A percentile compares a stretch with the other conserved stretches of the same genome.
phyloP scores from a whole-genome alignment of 208 protist species.

The Trypanosoma melophagium region DNA sequence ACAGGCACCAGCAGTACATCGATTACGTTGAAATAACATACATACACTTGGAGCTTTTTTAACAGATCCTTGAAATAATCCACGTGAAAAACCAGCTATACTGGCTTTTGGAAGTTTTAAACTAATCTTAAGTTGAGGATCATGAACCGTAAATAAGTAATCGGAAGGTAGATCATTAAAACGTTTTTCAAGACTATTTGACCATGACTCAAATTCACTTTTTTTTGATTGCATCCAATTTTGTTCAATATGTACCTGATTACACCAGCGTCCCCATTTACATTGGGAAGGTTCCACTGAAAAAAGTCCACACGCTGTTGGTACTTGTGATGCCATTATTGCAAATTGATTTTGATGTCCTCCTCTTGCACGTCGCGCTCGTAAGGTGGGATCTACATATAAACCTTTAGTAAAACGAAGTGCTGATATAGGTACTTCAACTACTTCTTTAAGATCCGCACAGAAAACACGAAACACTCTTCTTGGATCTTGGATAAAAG shows the following conservation, averaged over 20 bases:
- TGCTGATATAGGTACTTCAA: slow-evolving; percentile 62
- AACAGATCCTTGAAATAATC: slow-evolving; percentile 73
- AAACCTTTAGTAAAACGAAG: slow-evolving; percentile 76
- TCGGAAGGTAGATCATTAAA: slow-evolving; percentile 53
- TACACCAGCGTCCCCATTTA: slow-evolving; percentile 88
- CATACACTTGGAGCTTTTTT: slow-evolving; percentile 81
- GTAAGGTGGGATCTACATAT: slow-evolving; percentile 67
- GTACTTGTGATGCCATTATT: slow-evolving; percentile 55
- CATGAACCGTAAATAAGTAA: slow-evolving; percentile 70
- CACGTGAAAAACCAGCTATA: slow-evolving; percentile 73
- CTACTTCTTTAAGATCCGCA: slow-evolving; percentile 78
- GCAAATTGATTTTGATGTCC: slow-evolving; percentile 40
- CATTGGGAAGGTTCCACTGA: slow-evolving; percentile 64
- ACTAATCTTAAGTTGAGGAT: slow-evolving; percentile 66
- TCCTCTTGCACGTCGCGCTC: slow-evolving; percentile 52
- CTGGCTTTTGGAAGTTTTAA: slow-evolving; percentile 67
- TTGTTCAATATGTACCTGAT: slow-evolving; percentile 80
- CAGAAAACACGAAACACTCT: slow-evolving; percentile 76
- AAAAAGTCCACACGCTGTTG: slow-evolving; percentile 81
- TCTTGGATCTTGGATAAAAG: slow-evolving; percentile 28
- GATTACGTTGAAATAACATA: slow-evolving; percentile 78
- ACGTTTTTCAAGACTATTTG: slow-evolving; percentile 53
- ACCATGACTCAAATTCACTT: slow-evolving; percentile 75
- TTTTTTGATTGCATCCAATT: slow-evolving; percentile 74
- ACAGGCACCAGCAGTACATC: slow-evolving; percentile 74